A percentile compares a stretch with the other conserved stretches of the same genome.
Evolutionary conservation across 2,329 filamentous ascomycete genomes (phyloP).

Genomic region (Teratosphaeria gauchensis): DNA sequence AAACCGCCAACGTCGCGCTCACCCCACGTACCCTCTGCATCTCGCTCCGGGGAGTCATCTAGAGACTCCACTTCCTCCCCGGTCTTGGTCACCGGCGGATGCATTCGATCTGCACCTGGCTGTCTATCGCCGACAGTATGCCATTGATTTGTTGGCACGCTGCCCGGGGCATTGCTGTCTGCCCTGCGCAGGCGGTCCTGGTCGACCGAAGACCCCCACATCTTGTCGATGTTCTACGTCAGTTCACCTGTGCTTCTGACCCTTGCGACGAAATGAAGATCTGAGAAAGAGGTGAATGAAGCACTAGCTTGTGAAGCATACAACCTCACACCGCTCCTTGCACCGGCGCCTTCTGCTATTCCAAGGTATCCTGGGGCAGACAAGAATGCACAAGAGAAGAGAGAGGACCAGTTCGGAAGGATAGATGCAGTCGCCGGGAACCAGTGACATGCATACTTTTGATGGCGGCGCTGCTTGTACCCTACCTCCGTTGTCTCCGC

Average conservation of each 20-base stretch:
- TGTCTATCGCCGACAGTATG: constrained; percentile 15
- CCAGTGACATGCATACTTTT: not conserved
- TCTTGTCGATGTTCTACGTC: constrained; percentile 1
- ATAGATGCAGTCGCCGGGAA: not conserved
- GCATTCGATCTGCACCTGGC: constrained; percentile 11
- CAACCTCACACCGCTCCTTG: not conserved
- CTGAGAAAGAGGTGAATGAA: not conserved
- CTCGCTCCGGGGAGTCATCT: constrained; percentile 21
- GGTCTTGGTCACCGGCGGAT: constrained; percentile 12
- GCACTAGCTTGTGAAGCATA: not conserved
- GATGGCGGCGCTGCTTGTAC: not conserved
- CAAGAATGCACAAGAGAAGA: not conserved
- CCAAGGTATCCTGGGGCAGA: not conserved
- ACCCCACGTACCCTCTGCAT: constrained; percentile 48
- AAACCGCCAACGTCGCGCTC: constrained; percentile 49
- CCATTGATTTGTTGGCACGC: constrained; percentile 10
- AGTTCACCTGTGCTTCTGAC: not conserved
- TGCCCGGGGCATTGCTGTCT: constrained; percentile 6
- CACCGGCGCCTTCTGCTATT: not conserved
- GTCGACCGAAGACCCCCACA: constrained; percentile 21
- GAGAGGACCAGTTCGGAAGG: not conserved
- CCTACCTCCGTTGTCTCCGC: not conserved
- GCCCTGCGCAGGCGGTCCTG: constrained; percentile 15
- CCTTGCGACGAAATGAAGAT: not conserved
- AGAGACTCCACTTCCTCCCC: constrained; percentile 20